These are phyloP conservation scores for Lipomyces yamanashiensis DNA, from an alignment of 805 yeast genomes.

Conservation along the genomic window DNA sequence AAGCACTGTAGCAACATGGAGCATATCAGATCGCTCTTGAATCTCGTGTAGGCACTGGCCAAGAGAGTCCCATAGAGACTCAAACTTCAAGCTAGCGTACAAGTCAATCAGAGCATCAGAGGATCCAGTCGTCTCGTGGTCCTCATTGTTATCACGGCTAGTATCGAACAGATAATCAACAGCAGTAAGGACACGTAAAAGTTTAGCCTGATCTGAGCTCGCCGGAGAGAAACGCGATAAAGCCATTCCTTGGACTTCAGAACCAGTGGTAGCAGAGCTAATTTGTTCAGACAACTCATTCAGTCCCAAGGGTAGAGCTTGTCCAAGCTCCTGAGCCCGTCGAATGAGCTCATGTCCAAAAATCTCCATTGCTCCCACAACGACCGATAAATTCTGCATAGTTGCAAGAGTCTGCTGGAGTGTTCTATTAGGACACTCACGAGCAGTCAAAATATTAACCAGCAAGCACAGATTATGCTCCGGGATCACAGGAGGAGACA, in stretches of 20 bases:
- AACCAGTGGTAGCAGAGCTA: constrained; percentile 46
- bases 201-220: constrained; percentile 84
- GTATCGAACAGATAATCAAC: constrained; percentile 76
- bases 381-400: constrained; percentile 72
- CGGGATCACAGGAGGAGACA: constrained; percentile 66
- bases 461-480: constrained; percentile 63
- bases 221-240: constrained; percentile 74
- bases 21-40: constrained; percentile 60
- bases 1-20: constrained; percentile 75
- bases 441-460: constrained; percentile 70
- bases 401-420: constrained; percentile 82
- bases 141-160: constrained; percentile 38
- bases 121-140: constrained; percentile 2
- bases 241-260: constrained; percentile 58
- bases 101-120: constrained; percentile 57
- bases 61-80: constrained; percentile 82
- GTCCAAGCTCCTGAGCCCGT: constrained; percentile 65
- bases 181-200: constrained; percentile 85
- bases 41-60: constrained; percentile 70
- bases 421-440: constrained; percentile 82
- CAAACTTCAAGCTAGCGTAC: constrained; percentile 72
- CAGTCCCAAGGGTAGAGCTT: constrained; percentile 59
- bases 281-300: constrained; percentile 55
- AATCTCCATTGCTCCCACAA: constrained; percentile 63
- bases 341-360: constrained; percentile 71